phyloP scores from a whole-genome alignment of 495 filamentous ascomycete species.

The Lindgomyces ingoldianus region DNA sequence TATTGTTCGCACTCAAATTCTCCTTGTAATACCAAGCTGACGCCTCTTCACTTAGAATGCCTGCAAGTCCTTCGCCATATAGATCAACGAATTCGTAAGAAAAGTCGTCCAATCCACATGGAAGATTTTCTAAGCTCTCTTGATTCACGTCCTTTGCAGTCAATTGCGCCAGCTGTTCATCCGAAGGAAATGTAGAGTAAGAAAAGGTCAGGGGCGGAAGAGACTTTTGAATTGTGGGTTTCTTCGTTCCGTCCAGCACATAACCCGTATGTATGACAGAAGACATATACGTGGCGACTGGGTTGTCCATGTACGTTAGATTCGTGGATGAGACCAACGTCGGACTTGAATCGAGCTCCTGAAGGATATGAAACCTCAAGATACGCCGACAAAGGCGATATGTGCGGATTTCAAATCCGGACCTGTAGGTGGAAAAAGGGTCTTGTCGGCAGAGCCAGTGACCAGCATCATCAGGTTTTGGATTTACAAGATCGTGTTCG shows the following conservation, averaged over 20 bases:
- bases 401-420: not conserved
- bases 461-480: not conserved
- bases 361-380: conserved; percentile 46
- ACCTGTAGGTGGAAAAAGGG: not conserved
- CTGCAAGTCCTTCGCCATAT: conserved; percentile 41
- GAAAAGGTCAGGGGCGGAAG: not conserved
- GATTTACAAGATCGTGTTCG: not conserved
- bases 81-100: conserved; percentile 41
- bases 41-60: conserved; percentile 26
- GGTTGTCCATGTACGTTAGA: not conserved
- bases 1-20: no score
- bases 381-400: conserved; percentile 45
- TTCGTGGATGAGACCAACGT: no score
- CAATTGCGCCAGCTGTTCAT: no score
- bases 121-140: not conserved
- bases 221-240: no score
- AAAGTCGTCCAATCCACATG: not conserved
- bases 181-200: not conserved
- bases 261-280: no score
- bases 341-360: no score
- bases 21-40: conserved; percentile 1
- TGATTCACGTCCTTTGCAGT: not conserved
- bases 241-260: no score
- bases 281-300: no score
- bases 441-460: not conserved